Base-by-base conservation (phyloP, 257 asterid species). In the Marsdenia floribunda region DNA sequence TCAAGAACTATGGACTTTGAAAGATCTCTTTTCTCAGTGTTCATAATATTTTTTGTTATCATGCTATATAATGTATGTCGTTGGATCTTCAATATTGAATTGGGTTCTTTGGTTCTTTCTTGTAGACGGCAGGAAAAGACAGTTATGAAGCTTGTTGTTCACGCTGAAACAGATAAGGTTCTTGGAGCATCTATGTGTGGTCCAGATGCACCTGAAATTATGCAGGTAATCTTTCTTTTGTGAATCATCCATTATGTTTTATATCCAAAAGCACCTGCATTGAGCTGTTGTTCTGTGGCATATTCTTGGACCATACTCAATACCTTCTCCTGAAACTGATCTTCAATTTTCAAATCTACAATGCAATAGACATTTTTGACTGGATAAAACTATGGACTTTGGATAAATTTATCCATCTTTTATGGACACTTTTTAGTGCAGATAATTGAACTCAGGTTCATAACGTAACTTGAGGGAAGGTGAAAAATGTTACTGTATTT, bases 171-270 rank as follows among this genome's bases (percentile, higher is more conserved):
- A 0, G 99, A 94, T 82, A 94, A 90, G 83, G 98, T 94, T 82
- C 80, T 94, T 52, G 99, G 99, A 77, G 99, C 98, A 73, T 87
- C 99, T 82, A 92, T 94, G 98, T 92, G 97, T 77, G 99, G 99
- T 78, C 98, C 98, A 9, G 99, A 94, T 82, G 96, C 99, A 71
- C 87, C 98, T 72, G 99, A 94, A 85, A 92, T 92, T 81, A 92
- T 94, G 96, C 97, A 94, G 99, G 98, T 90, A 76, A 8, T 35
- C 33, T 64, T 24, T 7, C 60, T 29, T 67, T 68, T 37, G 21
- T 33, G 26, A 26, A 70, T n/a, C 35, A 0, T 16, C 12, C 33
- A 29, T 29, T 29, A 60, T 16, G 24, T 46, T 47, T 22, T 47
- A 0, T 59, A 35, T 77, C 44, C 29, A 55, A 7, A 49, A 57